phyloP scores from a whole-genome alignment of 768 basidiomycete species.

The Asterophora lycoperdoides region DNA sequence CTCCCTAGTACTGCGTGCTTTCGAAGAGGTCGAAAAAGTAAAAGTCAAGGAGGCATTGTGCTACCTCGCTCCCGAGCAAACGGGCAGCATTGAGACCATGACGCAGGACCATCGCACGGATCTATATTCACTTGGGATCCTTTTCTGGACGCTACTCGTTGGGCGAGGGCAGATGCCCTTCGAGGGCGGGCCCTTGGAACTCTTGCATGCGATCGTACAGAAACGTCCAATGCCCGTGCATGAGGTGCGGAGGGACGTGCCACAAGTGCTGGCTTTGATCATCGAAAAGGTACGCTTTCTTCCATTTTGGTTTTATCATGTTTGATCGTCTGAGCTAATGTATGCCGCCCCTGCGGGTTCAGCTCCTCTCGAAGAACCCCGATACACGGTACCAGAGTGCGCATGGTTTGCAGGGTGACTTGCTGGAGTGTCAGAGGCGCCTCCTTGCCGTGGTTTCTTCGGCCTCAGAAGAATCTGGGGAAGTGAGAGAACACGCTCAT shows the following conservation, averaged over 20 bases:
- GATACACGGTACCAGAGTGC: conserved; percentile 71
- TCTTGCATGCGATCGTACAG: conserved; percentile 68
- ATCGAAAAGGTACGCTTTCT: conserved; percentile 53
- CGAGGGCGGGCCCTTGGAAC: conserved; percentile 57
- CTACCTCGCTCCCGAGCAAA: conserved; percentile 75
- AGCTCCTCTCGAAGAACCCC: conserved; percentile 67
- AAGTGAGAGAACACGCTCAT: conserved; percentile 32
- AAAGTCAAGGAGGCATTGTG: conserved; percentile 74
- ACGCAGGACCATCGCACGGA: conserved; percentile 72
- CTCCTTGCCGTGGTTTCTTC: conserved; percentile 58
- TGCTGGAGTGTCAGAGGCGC: conserved; percentile 63
- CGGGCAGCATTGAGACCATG: conserved; percentile 67
- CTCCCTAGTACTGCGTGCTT: conserved; percentile 56
- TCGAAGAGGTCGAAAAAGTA: conserved; percentile 58
- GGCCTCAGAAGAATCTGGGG: conserved; percentile 50
- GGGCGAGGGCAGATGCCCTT: conserved; percentile 63
- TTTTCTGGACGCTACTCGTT: conserved; percentile 74
- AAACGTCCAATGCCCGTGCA: conserved; percentile 73
- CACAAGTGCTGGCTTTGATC: conserved; percentile 65
- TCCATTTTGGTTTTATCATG: neutral
- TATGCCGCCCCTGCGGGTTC: conserved; percentile 3
- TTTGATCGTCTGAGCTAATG: conserved; percentile 7
- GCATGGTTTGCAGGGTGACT: conserved; percentile 61
- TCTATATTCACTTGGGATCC: conserved; percentile 66
- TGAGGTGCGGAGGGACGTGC: conserved; percentile 68